Base-by-base conservation (phyloP, 371 early-diverging fungal genomes). In the Nematocida minor region DNA sequence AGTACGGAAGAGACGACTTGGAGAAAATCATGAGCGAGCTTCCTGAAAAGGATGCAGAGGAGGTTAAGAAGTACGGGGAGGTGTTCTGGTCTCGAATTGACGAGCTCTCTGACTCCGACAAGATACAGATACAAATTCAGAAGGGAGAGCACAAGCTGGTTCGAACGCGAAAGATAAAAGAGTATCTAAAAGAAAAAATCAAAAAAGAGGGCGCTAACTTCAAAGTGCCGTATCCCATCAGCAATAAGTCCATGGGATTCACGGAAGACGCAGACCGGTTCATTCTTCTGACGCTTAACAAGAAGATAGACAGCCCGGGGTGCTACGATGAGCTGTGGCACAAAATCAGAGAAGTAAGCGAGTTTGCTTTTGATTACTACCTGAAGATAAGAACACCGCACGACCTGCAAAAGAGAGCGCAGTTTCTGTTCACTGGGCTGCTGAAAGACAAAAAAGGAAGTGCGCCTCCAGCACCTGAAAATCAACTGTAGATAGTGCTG, bases 1-100 rank as follows among this genome's bases (percentile, higher is more conserved):
- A 88, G 81, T 90, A 90, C 80, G 97, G 97, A 2, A 87, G 91
- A 84, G 87, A 70, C 67, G 51, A 82, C 22, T 9, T 62, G 27
- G 31, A 44, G 11, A 78, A 66, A 42, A 82, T 84, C 22, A 34
- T 49, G 32, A 49, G 60, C 14, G 41, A 66, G 0, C 22, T 84
- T 27, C 38, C 67, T 6, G 55, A 71, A 27, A 82, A 80, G 60
- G 63, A 31, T 42, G 71, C 69, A 38, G 81, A 81, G 29, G 79
- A 78, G 49, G 77, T 84, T 22, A 36, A 66, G 55, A 44, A 64
- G 40, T 84, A 84, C 57, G 69, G 80, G 32, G 60, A 78, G 25
- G 82, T 82, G 4, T 84, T 84, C 63, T 81, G 78, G 70, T 62
- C 78, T 9, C 60, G 83, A 66, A 60, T 80, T 20, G 51, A 80